phyloP scores from a whole-genome alignment of 2,329 filamentous ascomycete species.

The Dothideomycetes sp. region DNA sequence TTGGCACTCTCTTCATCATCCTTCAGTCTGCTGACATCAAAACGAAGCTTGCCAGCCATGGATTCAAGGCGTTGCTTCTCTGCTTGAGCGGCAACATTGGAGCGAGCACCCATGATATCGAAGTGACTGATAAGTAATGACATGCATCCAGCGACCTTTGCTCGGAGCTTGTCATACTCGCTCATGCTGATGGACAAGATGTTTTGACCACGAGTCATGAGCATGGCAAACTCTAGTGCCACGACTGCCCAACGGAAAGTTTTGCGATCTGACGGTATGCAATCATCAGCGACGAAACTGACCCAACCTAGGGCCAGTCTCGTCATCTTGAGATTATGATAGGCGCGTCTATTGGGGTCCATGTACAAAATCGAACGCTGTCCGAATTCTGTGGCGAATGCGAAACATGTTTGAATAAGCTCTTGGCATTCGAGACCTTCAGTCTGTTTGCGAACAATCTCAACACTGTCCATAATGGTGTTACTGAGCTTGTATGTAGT shows the following conservation, averaged over 20 bases:
- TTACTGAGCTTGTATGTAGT: slow-evolving; percentile 95
- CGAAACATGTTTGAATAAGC: slow-evolving; percentile 93
- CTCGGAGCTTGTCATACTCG: slow-evolving; percentile 72
- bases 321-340: slow-evolving; percentile 95
- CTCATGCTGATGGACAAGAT: slow-evolving; percentile 83
- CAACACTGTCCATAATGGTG: slow-evolving; percentile 97
- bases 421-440: slow-evolving; percentile 81
- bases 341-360: slow-evolving; percentile 87
- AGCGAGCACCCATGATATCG: slow-evolving; percentile 96
- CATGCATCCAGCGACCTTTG: slow-evolving; percentile 96
- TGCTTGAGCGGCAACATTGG: slow-evolving; percentile 83
- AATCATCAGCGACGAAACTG: slow-evolving; percentile 95
- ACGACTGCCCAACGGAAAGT: slow-evolving; percentile 97
- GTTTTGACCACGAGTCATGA: slow-evolving; percentile 88
- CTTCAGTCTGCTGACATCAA: slow-evolving; percentile 64
- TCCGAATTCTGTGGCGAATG: slow-evolving; percentile 97
- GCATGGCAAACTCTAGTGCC: slow-evolving; percentile 92
- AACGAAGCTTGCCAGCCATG: slow-evolving; percentile 62
- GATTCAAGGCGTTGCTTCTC: slow-evolving; percentile 84
- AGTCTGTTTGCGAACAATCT: slow-evolving; percentile 81
- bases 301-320: slow-evolving; percentile 94
- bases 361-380: slow-evolving; percentile 91
- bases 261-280: slow-evolving; percentile 83
- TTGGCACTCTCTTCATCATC: slow-evolving; percentile 80
- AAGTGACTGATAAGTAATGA: slow-evolving; percentile 95